A percentile compares a stretch with the other conserved stretches of the same genome.
These are phyloP conservation scores for Urostyla sp. DNA, from an alignment of 73 alveolate species.

Conservation along the genomic window DNA sequence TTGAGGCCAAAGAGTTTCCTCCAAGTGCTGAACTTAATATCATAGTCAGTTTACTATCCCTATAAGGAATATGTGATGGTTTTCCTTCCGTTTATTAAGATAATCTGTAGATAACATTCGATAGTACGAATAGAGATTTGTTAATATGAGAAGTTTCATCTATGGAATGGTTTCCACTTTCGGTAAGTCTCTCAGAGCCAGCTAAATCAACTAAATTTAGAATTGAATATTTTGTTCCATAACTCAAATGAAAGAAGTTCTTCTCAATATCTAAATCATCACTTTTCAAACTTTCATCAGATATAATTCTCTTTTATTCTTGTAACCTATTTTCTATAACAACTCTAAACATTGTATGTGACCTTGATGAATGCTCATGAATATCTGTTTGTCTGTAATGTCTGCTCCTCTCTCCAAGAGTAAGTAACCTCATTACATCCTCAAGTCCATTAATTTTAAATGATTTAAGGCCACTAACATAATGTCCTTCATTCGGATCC, in stretches of 20 bases:
- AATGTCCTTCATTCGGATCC: conserved; percentile 77
- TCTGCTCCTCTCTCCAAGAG: conserved; percentile 93
- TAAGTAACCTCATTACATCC: conserved; percentile 82
- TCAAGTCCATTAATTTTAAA: conserved; percentile 79
- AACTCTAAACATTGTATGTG: conserved; percentile 92
- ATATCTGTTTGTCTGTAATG: conserved; percentile 89
- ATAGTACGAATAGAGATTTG: conserved; percentile 85
- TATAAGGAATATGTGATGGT: conserved; percentile 89
- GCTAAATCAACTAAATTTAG: conserved; percentile 96
- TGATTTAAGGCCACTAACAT: conserved; percentile 87
- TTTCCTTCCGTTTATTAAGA: conserved; percentile 83
- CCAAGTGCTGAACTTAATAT: conserved; percentile 91
- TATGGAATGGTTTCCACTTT: conserved; percentile 74
- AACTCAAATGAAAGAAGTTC: conserved; percentile 29
- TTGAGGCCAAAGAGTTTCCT: conserved; percentile 92
- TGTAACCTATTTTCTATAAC: conserved; percentile 48
- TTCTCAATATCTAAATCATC: conserved; percentile 40
- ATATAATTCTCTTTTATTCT: conserved; percentile 5
- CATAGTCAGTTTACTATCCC: conserved; percentile 95
- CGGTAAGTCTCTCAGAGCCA: conserved; percentile 95
- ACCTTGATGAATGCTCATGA: conserved; percentile 94
- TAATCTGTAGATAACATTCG: conserved; percentile 86
- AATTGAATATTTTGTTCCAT: conserved; percentile 56
- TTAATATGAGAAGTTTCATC: conserved; percentile 94
- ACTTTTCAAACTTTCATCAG: background rate